These are phyloP conservation scores for Cephaloascus albidus DNA, from an alignment of 805 yeast genomes.

Conservation along the genomic window DNA sequence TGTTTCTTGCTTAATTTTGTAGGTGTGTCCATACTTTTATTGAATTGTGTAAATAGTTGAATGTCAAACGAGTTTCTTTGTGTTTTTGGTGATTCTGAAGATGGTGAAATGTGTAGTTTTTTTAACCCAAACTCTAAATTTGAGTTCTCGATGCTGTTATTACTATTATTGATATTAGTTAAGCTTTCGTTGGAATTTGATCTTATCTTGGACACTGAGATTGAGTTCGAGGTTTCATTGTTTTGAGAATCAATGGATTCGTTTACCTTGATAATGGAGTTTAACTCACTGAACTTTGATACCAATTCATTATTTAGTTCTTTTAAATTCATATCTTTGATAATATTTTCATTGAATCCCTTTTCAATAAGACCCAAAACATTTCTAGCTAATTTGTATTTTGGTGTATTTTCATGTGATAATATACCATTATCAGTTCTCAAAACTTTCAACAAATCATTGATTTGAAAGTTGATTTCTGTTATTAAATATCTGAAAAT, in stretches of 20 bases:
- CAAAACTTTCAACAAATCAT: constrained; percentile 4
- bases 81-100: neutral
- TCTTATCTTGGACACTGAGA: neutral
- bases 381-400: neutral
- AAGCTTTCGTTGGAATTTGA: neutral
- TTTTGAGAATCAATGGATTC: neutral
- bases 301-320: neutral
- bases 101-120: neutral
- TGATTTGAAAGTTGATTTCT: constrained; percentile 22
- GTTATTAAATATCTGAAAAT: constrained; percentile 38
- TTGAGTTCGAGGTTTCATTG: neutral
- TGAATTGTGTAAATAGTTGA: neutral
- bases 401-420: neutral
- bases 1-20: neutral
- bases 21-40: neutral
- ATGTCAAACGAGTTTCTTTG: neutral
- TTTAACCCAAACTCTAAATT: neutral
- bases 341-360: neutral
- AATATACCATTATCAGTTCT: neutral
- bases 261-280: neutral
- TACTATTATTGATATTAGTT: neutral
- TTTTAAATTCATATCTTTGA: neutral
- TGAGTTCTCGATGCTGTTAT: neutral
- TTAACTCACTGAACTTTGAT: neutral
- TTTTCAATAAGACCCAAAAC: neutral